Percentiles rank a stretch among this genome's conserved stretches.
Conservation (phyloP, 805 yeast genomes). For the Dipodascus albidus region DNA sequence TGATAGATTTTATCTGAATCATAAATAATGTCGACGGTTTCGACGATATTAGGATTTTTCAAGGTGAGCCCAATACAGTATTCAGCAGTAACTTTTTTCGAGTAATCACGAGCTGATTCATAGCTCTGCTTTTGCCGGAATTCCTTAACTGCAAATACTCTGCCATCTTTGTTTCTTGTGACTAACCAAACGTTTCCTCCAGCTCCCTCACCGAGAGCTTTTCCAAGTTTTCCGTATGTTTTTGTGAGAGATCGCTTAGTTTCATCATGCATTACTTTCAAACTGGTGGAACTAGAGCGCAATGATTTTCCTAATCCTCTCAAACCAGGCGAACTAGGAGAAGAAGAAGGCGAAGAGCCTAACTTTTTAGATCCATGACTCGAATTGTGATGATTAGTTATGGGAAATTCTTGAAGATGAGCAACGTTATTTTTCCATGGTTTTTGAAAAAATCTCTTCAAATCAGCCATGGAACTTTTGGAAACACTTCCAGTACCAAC, state of each 20-base stretch:
- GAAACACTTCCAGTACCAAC: constrained; percentile 10
- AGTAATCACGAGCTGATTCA: constrained; percentile 76
- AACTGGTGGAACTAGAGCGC: constrained; percentile 21
- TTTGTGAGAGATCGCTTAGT: constrained; percentile 32
- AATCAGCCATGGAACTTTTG: constrained; percentile 25
- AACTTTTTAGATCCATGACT: not conserved
- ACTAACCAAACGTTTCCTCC: constrained; percentile 83
- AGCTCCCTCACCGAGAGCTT: constrained; percentile 87
- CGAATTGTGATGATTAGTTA: constrained; percentile 1
- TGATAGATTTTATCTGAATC: constrained; percentile 80
- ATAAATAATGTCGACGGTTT: constrained; percentile 82
- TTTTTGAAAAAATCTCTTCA: constrained; percentile 37
- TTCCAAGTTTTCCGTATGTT: constrained; percentile 72
- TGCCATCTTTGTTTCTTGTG: constrained; percentile 50
- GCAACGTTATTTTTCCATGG: constrained; percentile 23
- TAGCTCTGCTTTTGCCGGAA: constrained; percentile 64
- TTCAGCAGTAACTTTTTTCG: constrained; percentile 87
- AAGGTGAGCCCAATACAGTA: constrained; percentile 88
- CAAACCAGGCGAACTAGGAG: constrained; percentile 7
- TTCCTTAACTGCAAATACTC: constrained; percentile 85
- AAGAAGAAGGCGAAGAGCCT: constrained; percentile 1
- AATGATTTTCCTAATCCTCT: constrained; percentile 7
- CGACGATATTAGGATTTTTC: constrained; percentile 81
- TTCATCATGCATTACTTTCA: constrained; percentile 21
- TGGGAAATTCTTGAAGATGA: constrained; percentile 4